Base-by-base conservation (phyloP, 805 yeast species). In the Lipomyces chichibuensis region DNA sequence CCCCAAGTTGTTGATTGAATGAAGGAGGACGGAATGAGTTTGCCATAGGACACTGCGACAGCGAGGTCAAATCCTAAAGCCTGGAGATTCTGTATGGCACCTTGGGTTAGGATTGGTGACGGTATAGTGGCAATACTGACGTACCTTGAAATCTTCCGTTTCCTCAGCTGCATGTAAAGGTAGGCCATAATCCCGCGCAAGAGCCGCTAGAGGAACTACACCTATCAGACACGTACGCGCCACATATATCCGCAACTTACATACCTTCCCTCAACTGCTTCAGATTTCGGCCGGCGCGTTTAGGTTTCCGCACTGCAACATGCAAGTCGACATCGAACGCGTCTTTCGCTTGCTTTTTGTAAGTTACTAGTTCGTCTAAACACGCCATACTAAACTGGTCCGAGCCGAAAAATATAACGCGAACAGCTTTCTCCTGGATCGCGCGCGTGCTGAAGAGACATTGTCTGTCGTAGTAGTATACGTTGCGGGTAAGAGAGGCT, bases 11-110 rank as follows among this genome's bases (percentile, higher is more conserved):
- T 78, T 0, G 76, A 60, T 0, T 74, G 60, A 1, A 95, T 77
- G 70, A 92, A 85, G 1, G 76, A 65, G 0, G 78, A 79, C 0
- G 98, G 98, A 3, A 95, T 92, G 57, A 94, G 80, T 60, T 82
- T 82, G 0, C 98, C 99, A 76, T 87, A 95, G 0, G 98, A 92
- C 0, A 92, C 98, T 0, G 98, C 98, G n/a, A 95, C 82, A 0
- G 92, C 88, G 70, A 92, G 75, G 69, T 89, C 85, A 75, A 84
- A 88, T 1, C 49, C 49, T 43, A 43, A n/a, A 8, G 49, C 49
- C 49, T 43, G 49, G 11, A 43, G 23, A n/a, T 43, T 43, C 49
- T 43, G 23, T 20, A 62, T 9, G 27, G 2, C 9, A 25, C 17
- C 33, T 57, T 20, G 29, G 46, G 32, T 20, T 13, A 25, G 17